Percentiles rank a stretch among this genome's conserved stretches.
These are phyloP conservation scores for Rubroboletus satanas DNA, from an alignment of 768 basidiomycete species.

Conservation along the genomic window DNA sequence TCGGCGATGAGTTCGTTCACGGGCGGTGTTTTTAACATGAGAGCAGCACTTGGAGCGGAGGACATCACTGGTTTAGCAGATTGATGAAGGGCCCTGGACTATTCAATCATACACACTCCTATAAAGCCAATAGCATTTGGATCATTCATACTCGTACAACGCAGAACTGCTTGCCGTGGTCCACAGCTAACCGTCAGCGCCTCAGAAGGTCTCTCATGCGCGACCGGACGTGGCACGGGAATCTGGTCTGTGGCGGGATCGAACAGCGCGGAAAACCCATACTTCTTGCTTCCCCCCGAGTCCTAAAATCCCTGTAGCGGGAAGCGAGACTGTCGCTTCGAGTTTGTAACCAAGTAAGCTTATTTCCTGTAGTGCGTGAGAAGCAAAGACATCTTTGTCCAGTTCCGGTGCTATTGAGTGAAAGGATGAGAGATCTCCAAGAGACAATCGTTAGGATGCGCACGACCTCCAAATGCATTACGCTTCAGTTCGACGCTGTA, in stretches of 20 bases:
- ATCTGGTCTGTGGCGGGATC: constrained; percentile 28
- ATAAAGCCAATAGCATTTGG: neutral
- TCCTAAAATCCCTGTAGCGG: constrained; percentile 35
- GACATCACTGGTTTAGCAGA: constrained; percentile 32
- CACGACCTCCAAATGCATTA: constrained; percentile 33
- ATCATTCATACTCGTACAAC: constrained; percentile 13
- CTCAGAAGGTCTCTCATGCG: constrained; percentile 4
- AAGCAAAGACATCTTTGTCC: constrained; percentile 53
- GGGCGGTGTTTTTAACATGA: constrained; percentile 38
- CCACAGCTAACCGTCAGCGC: neutral
- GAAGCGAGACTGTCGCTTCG: constrained; percentile 64
- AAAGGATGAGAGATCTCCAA: constrained; percentile 1
- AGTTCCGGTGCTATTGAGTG: constrained; percentile 36
- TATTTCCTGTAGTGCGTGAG: constrained; percentile 61
- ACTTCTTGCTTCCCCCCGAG: constrained; percentile 50
- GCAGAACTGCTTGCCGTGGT: neutral
- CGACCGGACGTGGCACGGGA: constrained; percentile 26
- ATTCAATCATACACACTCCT: neutral
- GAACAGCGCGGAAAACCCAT: constrained; percentile 56
- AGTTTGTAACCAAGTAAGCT: constrained; percentile 55
- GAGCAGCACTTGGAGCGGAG: constrained; percentile 35
- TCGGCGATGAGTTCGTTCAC: constrained; percentile 38
- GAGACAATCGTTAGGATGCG: neutral
- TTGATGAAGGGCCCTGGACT: constrained; percentile 15
- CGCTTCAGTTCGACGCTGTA: constrained; percentile 56